phyloP scores from a whole-genome alignment of 345 rosid species.

The Trapa incisa region DNA sequence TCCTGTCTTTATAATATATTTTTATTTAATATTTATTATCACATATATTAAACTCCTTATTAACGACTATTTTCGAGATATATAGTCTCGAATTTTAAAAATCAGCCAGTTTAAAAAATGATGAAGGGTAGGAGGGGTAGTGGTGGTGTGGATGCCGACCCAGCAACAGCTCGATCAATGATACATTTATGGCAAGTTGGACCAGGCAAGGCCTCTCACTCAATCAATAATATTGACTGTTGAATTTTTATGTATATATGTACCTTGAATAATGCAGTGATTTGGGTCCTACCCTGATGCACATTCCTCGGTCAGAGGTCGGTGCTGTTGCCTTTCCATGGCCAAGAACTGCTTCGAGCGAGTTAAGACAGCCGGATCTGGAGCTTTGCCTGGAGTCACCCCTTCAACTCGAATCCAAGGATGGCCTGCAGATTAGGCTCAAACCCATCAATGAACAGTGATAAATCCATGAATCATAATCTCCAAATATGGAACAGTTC shows the following conservation, averaged over 20 bases:
- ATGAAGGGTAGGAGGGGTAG: too few species aligned
- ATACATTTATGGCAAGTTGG: background rate
- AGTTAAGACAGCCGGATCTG: constrained; percentile 3
- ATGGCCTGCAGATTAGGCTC: constrained; percentile 40
- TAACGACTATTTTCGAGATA: too few species aligned
- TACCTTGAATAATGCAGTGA: background rate
- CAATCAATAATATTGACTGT: too few species aligned
- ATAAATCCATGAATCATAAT: background rate
- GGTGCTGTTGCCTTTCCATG: constrained; percentile 16
- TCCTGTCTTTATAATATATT: background rate
- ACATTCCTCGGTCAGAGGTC: constrained; percentile 20
- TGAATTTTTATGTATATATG: background rate
- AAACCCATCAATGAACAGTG: background rate
- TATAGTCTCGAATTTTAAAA: too few species aligned
- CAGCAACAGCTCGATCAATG: background rate
- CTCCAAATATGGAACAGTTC: too few species aligned
- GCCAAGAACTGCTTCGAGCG: constrained; percentile 6
- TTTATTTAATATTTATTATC: too few species aligned
- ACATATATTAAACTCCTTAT: too few species aligned
- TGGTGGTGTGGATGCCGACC: background rate
- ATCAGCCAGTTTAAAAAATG: too few species aligned
- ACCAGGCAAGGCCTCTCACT: background rate
- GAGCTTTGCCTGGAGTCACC: constrained; percentile 5
- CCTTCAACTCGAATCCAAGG: constrained; percentile 80
- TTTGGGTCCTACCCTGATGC: constrained; percentile 7